Conservation (phyloP, 2,329 filamentous ascomycete genomes). For the Cercospora janseana region DNA sequence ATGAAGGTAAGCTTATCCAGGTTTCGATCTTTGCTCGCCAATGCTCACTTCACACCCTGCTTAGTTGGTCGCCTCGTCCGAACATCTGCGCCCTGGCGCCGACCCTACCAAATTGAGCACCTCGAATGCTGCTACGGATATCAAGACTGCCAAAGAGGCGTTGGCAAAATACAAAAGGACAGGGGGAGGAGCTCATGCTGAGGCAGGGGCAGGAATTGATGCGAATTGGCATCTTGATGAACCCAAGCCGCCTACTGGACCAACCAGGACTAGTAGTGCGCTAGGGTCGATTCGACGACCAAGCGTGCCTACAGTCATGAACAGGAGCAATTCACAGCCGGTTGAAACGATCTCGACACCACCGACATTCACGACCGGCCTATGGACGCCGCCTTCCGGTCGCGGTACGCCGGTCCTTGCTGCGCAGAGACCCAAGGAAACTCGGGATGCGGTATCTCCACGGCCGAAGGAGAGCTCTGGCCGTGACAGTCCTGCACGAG, state of each 20-base stretch:
- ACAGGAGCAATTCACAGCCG: conserved; percentile 34
- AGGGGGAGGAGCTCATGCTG: conserved; percentile 18
- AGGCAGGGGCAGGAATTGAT: conserved; percentile 22
- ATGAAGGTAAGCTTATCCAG: conserved; percentile 49
- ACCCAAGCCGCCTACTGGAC: conserved; percentile 27
- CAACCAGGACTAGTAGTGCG: conserved; percentile 22
- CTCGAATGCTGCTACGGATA: conserved; percentile 16
- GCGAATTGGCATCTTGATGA: conserved; percentile 23
- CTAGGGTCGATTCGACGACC: conserved; percentile 29
- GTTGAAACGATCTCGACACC: conserved; percentile 35
- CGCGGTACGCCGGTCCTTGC: conserved; percentile 26
- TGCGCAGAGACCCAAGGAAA: conserved; percentile 27
- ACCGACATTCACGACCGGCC: conserved; percentile 28
- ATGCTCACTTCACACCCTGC: background rate
- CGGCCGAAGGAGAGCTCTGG: conserved; percentile 18
- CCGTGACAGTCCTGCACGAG: conserved; percentile 19
- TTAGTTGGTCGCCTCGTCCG: conserved; percentile 65
- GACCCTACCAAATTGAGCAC: conserved; percentile 38
- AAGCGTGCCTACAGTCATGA: conserved; percentile 15
- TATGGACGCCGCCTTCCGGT: conserved; percentile 42
- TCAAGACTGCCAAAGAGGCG: conserved; percentile 23
- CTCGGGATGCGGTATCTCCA: conserved; percentile 16
- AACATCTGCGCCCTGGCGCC: conserved; percentile 62
- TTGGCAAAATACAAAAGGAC: conserved; percentile 24
- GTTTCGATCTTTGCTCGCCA: too few relatives aligned